Base-by-base conservation (phyloP, 2,329 filamentous ascomycete genomes). In the Cladosporium velox region DNA sequence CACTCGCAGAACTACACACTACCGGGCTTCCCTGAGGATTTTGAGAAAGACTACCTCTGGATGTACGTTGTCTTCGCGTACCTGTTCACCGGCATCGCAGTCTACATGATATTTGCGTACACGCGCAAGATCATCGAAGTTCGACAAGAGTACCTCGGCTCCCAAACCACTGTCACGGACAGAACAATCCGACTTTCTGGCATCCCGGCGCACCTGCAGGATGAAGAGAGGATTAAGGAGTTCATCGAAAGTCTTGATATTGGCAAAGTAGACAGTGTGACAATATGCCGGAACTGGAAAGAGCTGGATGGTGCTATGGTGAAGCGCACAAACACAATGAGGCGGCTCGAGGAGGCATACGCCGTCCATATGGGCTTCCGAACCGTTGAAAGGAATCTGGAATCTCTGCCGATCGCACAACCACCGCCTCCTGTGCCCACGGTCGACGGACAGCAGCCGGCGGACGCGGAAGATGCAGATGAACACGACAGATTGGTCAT, bases 61-160 rank as follows among this genome's bases (percentile, higher is more conserved):
- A 91, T 94, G 73, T 97, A 98, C 74, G 86, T 97, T 15, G 83
- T 91, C n/a, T 99, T 99, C 73, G 91, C 93, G 1, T 99, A 97
- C 80, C 84, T 98, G 60, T 99, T 98, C 77, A 94, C 90, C 6
- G 87, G 83, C 1, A 80, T 98, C 51, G 91, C 91, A 0, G 82
- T 97, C 14, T 96, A 93, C 76, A 86, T 94, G 71, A 88, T 98
- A 72, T 88, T 94, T 66, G 85, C 86, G 51, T 90, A 97, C 79
- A 98, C 95, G 0, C 87, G 90, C 71, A 90, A 88, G 67, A 90
- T 99, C 62, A 96, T 98, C 70, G 87, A 89, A 65, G 86, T 94
- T 34, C 85, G 95, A 28, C 95, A 99, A 77, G 88, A 93, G 66
- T 99, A 97, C 75, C 85, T 99, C 11, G 95, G 95, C 14, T 92